Evolutionary conservation across 2,329 filamentous ascomycete genomes (phyloP).

Genomic region (Cyanodermella asteris): DNA sequence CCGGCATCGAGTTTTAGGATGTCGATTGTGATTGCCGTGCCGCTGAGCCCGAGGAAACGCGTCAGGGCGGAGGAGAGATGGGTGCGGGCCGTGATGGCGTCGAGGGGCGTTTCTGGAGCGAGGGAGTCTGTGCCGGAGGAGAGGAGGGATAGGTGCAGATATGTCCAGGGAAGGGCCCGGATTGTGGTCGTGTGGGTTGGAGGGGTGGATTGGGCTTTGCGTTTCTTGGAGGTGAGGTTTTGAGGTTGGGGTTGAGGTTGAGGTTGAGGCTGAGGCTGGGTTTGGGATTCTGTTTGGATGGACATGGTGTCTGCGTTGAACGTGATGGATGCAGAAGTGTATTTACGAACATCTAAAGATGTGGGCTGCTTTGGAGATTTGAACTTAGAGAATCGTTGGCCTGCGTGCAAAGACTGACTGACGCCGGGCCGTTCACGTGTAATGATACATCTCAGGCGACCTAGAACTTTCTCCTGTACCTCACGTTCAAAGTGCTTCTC

Average conservation of each 20-base stretch:
- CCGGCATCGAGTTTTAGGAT: constrained; percentile 9
- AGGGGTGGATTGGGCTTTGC: neutral
- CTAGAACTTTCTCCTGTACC: too few species aligned
- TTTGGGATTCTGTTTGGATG: neutral
- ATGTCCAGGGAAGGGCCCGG: constrained; percentile 11
- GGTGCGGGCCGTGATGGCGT: constrained; percentile 24
- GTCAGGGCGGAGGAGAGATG: constrained; percentile 23
- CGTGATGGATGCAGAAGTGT: too few species aligned
- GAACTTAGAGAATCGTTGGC: too few species aligned
- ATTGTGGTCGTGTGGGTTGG: constrained; percentile 8
- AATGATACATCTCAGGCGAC: too few species aligned
- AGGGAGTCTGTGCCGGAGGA: constrained; percentile 1
- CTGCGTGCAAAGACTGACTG: too few species aligned
- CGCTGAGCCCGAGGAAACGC: constrained; percentile 24
- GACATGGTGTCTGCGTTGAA: neutral
- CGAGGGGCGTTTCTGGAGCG: constrained; percentile 10
- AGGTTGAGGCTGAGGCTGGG: neutral
- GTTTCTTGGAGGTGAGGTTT: neutral
- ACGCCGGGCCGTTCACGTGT: too few species aligned
- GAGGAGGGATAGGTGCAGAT: constrained; percentile 11
- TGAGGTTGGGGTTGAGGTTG: neutral
- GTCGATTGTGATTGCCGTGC: constrained; percentile 24
- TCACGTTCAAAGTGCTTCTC: too few species aligned
- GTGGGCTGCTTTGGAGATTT: too few species aligned
- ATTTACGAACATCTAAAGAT: too few species aligned